phyloP scores from a whole-genome alignment of 225 moss, liverwort and hornwort genomes.

The Sphagnum tenellum region DNA sequence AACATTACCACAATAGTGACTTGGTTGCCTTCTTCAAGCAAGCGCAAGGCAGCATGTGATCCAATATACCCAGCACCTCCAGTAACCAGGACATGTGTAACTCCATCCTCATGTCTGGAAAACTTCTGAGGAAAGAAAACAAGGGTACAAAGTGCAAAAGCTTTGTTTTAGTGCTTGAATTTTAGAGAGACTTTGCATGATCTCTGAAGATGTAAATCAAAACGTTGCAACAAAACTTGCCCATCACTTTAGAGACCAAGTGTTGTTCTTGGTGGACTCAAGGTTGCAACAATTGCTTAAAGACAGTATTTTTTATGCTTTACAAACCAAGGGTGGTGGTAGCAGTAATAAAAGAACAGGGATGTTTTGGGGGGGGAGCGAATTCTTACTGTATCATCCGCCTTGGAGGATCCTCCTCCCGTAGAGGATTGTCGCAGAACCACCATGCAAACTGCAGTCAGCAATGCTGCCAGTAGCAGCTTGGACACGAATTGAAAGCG shows the following conservation, averaged over 20 bases:
- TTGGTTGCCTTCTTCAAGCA: conserved; percentile 71
- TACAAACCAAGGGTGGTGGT: no score
- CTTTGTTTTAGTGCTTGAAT: background rate
- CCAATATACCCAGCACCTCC: conserved; percentile 98
- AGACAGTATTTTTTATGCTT: no score
- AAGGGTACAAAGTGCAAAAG: background rate
- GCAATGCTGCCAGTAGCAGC: conserved; percentile 48
- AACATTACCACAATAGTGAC: conserved; percentile 69
- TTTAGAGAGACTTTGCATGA: no score
- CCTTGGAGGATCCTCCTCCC: conserved; percentile 39
- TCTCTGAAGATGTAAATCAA: no score
- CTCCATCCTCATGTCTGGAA: conserved; percentile 54
- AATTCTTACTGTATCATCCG: conserved; percentile 2
- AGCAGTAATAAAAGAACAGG: no score
- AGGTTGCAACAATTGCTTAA: no score
- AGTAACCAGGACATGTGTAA: conserved; percentile 88
- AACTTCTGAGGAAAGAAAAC: conserved; percentile 34
- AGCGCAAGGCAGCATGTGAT: conserved; percentile 81
- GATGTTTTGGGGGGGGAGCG: no score
- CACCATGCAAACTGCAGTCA: conserved; percentile 76
- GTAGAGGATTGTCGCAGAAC: conserved; percentile 63
- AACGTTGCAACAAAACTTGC: no score
- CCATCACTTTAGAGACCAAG: no score
- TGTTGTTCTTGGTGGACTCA: no score
- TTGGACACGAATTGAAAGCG: conserved; percentile 63